Evolutionary conservation across 495 filamentous ascomycete species (phyloP).

Genomic region (Parathielavia hyrcaniae): DNA sequence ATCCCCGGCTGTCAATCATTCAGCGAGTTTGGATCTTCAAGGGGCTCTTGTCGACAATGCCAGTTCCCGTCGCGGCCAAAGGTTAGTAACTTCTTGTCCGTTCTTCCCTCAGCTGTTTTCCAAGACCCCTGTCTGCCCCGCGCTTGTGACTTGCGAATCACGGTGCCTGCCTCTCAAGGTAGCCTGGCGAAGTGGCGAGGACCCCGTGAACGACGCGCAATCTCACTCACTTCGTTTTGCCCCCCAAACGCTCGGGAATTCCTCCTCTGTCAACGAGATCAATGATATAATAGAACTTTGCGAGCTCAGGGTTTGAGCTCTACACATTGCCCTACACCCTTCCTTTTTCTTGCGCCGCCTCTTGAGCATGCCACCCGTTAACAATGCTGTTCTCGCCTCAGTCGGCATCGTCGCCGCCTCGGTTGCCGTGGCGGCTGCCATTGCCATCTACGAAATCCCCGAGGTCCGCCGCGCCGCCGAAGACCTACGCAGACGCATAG

Average conservation of each 20-base stretch:
- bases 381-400: constrained; percentile 46
- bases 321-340: background rate
- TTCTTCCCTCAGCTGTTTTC: constrained; percentile 11
- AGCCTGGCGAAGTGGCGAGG: constrained; percentile 25
- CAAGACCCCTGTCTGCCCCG: constrained; percentile 24
- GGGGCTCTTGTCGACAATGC: constrained; percentile 31
- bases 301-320: background rate
- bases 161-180: too few species aligned
- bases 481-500: constrained; percentile 69
- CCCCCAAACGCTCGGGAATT: background rate
- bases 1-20: background rate
- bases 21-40: background rate
- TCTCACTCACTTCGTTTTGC: constrained; percentile 2
- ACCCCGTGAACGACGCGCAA: constrained; percentile 26
- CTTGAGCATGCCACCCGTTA: constrained; percentile 40
- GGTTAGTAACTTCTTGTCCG: constrained; percentile 30
- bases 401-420: constrained; percentile 72
- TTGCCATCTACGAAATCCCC: constrained; percentile 79
- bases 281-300: background rate
- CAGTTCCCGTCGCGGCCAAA: constrained; percentile 43
- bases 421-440: constrained; percentile 70
- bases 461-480: constrained; percentile 72
- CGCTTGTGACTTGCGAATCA: constrained; percentile 21
- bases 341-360: background rate
- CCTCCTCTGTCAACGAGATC: background rate